Percentiles rank a stretch among this genome's conserved stretches.
Conservation (phyloP, 2,329 filamentous ascomycete genomes). For the Ceratocystis smalleyi region DNA sequence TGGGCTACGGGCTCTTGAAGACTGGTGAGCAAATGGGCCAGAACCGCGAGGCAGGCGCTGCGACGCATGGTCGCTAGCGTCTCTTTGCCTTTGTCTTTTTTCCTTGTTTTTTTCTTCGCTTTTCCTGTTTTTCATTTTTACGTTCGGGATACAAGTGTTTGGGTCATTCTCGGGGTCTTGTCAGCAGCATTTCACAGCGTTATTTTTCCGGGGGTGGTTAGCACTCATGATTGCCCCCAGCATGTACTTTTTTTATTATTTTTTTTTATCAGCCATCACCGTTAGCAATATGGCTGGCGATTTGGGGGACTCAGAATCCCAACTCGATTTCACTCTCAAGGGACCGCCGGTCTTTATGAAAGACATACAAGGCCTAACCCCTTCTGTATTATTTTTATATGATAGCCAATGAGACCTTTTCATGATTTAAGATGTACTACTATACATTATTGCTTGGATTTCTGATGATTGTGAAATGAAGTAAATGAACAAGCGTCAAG, state of each 20-base stretch:
- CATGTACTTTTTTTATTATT: constrained; percentile 7
- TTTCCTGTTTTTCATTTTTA: constrained; percentile 2
- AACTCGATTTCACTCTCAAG: constrained; percentile 5
- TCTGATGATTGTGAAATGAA: background rate
- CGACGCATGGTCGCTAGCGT: constrained; percentile 21
- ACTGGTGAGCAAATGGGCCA: constrained; percentile 4
- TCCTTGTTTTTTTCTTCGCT: background rate
- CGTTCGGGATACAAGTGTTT: constrained; percentile 3
- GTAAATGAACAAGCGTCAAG: background rate
- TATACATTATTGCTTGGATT: background rate
- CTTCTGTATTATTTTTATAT: constrained; percentile 8
- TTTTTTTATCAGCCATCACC: background rate
- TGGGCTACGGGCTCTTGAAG: constrained; percentile 3
- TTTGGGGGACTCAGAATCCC: constrained; percentile 4
- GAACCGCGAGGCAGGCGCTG: background rate
- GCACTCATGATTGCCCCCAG: background rate
- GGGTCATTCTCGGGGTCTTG: background rate
- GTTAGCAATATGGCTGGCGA: background rate
- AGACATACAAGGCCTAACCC: background rate
- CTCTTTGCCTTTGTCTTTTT: constrained; percentile 25
- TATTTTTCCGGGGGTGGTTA: background rate
- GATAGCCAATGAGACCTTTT: background rate
- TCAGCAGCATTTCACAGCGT: constrained; percentile 3
- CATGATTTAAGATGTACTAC: background rate
- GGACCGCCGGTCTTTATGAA: background rate